Percentiles rank a stretch among this genome's conserved stretches.
Conservation (phyloP, 2,329 filamentous ascomycete genomes). For the Aureobasidium sp. region DNA sequence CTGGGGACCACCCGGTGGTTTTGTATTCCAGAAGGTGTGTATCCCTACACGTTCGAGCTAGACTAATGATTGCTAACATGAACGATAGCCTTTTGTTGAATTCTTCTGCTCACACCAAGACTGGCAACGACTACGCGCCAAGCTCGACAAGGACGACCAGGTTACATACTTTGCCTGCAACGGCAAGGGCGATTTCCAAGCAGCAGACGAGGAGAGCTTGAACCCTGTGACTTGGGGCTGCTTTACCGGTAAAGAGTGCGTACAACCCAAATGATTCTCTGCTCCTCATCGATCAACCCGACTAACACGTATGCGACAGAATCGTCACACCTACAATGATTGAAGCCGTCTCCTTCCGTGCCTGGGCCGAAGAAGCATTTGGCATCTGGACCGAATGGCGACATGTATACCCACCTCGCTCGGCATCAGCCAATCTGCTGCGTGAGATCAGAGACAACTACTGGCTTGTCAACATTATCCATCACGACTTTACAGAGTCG, state of each 20-base stretch:
- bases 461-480: constrained; percentile 89
- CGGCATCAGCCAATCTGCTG: constrained; percentile 64
- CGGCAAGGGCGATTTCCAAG: constrained; percentile 66
- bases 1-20: constrained; percentile 88
- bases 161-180: constrained; percentile 88
- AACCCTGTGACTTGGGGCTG: constrained; percentile 97
- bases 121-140: constrained; percentile 60
- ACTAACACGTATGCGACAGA: neutral
- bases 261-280: constrained; percentile 9
- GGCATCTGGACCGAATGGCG: constrained; percentile 94
- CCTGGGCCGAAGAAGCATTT: constrained; percentile 94
- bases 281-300: neutral
- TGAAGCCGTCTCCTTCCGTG: constrained; percentile 85
- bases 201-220: constrained; percentile 59
- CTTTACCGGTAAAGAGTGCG: constrained; percentile 76
- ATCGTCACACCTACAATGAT: constrained; percentile 96
- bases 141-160: constrained; percentile 58
- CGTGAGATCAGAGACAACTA: constrained; percentile 59
- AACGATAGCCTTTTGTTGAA: constrained; percentile 69
- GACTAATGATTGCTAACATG: neutral
- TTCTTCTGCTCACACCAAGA: constrained; percentile 76
- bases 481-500: constrained; percentile 67
- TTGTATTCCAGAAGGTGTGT: constrained; percentile 82
- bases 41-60: neutral
- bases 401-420: constrained; percentile 71